A percentile compares a stretch with the other conserved stretches of the same genome.
Evolutionary conservation across 768 basidiomycete species (phyloP).

Genomic region (Gymnopilus dilepis): DNA sequence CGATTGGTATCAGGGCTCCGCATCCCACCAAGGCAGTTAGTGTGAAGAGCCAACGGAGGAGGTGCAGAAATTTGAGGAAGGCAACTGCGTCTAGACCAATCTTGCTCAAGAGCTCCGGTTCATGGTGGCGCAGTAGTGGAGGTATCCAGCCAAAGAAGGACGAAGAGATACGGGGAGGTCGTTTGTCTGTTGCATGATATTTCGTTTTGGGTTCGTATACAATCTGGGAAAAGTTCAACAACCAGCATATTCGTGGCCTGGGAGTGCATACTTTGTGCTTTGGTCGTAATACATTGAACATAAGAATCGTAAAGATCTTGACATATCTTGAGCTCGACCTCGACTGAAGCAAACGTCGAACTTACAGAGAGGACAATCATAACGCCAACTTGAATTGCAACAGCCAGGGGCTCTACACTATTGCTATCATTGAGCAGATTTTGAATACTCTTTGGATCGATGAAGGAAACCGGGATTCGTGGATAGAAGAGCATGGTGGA

Average conservation of each 20-base stretch:
- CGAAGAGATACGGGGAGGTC: conserved; percentile 73
- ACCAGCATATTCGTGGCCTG: conserved; percentile 45
- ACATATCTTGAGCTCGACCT: conserved; percentile 55
- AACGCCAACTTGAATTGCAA: conserved; percentile 60
- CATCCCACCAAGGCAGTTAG: conserved; percentile 58
- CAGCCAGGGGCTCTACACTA: conserved; percentile 63
- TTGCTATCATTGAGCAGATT: conserved; percentile 35
- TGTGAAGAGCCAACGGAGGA: conserved; percentile 68
- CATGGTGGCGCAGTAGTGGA: conserved; percentile 72
- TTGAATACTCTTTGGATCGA: conserved; percentile 27
- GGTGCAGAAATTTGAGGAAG: conserved; percentile 81
- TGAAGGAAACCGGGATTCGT: not conserved
- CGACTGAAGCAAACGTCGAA: not conserved
- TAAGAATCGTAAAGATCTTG: conserved; percentile 58
- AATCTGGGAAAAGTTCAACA: conserved; percentile 53
- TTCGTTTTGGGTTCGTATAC: conserved; percentile 88
- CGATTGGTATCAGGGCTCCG: conserved; percentile 74
- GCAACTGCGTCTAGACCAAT: conserved; percentile 84
- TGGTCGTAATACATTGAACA: conserved; percentile 78
- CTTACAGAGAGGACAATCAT: conserved; percentile 64
- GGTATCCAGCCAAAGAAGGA: conserved; percentile 81
- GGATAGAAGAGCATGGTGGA: not conserved
- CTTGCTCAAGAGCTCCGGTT: conserved; percentile 73
- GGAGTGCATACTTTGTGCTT: conserved; percentile 61
- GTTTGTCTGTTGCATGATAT: conserved; percentile 72